These are phyloP conservation scores for Maudiozyma serrabonitensis DNA, from an alignment of 805 yeast species.

Conservation along the genomic window DNA sequence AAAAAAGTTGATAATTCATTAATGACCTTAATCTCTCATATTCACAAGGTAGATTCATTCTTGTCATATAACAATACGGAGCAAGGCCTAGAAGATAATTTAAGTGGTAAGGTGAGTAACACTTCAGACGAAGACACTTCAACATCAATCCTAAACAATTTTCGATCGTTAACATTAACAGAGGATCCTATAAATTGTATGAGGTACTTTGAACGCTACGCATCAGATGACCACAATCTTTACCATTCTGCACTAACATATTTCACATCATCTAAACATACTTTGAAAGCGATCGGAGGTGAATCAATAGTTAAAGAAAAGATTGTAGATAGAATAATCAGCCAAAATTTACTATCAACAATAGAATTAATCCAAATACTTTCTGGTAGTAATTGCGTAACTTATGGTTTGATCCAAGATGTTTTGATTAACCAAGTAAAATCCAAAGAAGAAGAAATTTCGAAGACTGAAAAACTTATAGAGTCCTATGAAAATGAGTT, in stretches of 20 bases:
- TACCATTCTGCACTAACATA: conserved; percentile 56
- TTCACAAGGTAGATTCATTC: conserved; percentile 30
- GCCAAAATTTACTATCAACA: conserved; percentile 51
- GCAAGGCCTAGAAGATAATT: not conserved
- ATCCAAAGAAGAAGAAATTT: conserved; percentile 51
- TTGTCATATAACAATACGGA: conserved; percentile 17
- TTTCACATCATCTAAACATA: conserved; percentile 45
- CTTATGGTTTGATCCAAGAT: conserved; percentile 63
- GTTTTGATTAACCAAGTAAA: conserved; percentile 54
- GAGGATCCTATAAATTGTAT: conserved; percentile 51
- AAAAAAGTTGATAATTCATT: conserved; percentile 22
- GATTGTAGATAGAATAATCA: conserved; percentile 45
- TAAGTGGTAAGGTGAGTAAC: not conserved
- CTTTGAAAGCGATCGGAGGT: conserved; percentile 44
- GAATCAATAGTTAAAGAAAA: conserved; percentile 34
- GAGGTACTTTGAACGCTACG: conserved; percentile 48
- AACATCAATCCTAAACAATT: conserved; percentile 28
- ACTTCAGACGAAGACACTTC: not conserved
- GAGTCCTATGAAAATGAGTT: conserved; percentile 62
- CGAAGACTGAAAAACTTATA: conserved; percentile 57
- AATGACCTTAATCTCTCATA: conserved; percentile 31
- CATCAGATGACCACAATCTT: conserved; percentile 52
- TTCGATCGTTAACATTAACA: conserved; percentile 46
- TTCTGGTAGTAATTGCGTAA: conserved; percentile 50
- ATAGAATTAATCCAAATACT: conserved; percentile 67